Conservation (phyloP, 176 grass and related monocot species). For the Luzula sylvatica region DNA sequence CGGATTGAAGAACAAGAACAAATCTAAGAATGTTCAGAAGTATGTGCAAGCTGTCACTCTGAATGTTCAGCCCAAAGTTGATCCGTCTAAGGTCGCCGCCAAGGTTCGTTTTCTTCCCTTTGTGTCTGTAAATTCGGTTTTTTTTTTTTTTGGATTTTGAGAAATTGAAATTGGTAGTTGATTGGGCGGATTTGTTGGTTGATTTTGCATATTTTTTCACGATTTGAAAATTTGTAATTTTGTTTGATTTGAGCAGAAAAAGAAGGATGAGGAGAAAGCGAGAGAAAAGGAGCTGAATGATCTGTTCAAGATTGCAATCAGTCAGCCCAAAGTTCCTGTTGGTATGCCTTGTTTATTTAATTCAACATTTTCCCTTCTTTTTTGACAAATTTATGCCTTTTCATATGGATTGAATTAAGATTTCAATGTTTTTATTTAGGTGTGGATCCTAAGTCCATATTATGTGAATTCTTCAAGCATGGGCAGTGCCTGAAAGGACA, state of each 20-base stretch:
- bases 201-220: not conserved
- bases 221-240: not conserved
- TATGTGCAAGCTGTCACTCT: constrained; percentile 82
- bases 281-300: constrained; percentile 99
- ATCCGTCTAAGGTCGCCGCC: constrained; percentile 51
- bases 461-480: constrained; percentile 93
- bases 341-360: constrained; percentile 37
- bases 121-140: not conserved
- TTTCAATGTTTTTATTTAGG: constrained; percentile 42
- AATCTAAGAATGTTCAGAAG: constrained; percentile 99
- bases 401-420: not conserved
- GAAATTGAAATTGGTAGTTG: not conserved
- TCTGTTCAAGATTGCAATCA: constrained; percentile 96
- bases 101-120: constrained; percentile 29
- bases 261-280: constrained; percentile 90
- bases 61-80: constrained; percentile 65
- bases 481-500: constrained; percentile 91
- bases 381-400: too few relatives aligned
- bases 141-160: not conserved
- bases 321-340: constrained; percentile 92
- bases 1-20: constrained; percentile 99
- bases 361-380: not conserved
- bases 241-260: constrained; percentile 54
- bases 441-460: constrained; percentile 93
- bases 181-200: not conserved